Conservation (phyloP, 78 protist genomes). For the Dictyostelium firmibasis region DNA sequence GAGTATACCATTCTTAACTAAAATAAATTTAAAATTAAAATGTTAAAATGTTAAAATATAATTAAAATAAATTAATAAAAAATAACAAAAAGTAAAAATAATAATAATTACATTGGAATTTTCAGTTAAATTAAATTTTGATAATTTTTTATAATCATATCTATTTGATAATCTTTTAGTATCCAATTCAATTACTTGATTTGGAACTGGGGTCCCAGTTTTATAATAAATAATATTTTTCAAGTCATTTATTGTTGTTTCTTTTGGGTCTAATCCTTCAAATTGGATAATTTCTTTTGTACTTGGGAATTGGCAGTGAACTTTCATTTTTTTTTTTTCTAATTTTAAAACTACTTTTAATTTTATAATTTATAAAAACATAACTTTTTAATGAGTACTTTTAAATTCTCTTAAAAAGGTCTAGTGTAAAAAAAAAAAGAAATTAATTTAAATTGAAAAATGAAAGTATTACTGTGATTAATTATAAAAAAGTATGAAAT, state of each 20-base stretch:
- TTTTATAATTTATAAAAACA: too few relatives aligned
- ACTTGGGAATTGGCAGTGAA: slow-evolving; percentile 10
- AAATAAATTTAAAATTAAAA: too few relatives aligned
- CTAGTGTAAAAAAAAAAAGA: too few relatives aligned
- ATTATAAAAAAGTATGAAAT: too few relatives aligned
- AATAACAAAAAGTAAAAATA: neutral
- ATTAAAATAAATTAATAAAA: neutral
- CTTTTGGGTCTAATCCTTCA: neutral
- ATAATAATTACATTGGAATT: neutral
- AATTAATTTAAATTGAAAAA: too few relatives aligned
- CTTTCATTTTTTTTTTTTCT: neutral
- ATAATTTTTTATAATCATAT: neutral
- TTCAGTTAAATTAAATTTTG: neutral
- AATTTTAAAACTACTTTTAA: too few relatives aligned
- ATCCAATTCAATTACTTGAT: slow-evolving; percentile 3
- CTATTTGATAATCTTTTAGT: slow-evolving; percentile 8
- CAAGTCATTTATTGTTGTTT: neutral
- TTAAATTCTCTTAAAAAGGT: too few relatives aligned
- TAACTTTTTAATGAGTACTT: too few relatives aligned
- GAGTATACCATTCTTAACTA: slow-evolving; percentile 6
- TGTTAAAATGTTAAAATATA: too few relatives aligned
- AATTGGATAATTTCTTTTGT: neutral
- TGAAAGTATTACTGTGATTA: too few relatives aligned
- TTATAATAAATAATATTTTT: neutral
- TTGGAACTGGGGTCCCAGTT: slow-evolving; percentile 7